Percentiles rank a stretch among this genome's conserved stretches.
These are phyloP conservation scores for Xylaria sp. DNA, from an alignment of 2,329 filamentous ascomycete species.

Conservation along the genomic window DNA sequence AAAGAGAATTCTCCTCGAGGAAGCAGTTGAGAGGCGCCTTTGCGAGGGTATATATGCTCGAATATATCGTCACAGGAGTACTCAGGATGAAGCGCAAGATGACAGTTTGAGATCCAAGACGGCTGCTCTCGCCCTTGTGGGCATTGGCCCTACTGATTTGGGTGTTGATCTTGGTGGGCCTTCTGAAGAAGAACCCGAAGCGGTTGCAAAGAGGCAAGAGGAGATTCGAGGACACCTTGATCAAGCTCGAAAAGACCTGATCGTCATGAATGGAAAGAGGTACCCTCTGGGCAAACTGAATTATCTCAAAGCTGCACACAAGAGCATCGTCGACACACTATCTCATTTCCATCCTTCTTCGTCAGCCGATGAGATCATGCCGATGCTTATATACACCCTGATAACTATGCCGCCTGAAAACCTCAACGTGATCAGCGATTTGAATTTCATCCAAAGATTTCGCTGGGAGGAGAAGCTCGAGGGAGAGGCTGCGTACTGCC, in stretches of 20 bases:
- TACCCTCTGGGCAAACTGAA: constrained; percentile 92
- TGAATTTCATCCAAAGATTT: constrained; percentile 93
- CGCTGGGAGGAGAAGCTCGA: constrained; percentile 83
- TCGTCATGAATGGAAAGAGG: constrained; percentile 81
- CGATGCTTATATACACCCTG: constrained; percentile 93
- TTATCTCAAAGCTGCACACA: constrained; percentile 85
- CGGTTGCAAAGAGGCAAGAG: constrained; percentile 60
- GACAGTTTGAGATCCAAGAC: constrained; percentile 94
- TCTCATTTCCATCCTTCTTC: constrained; percentile 73
- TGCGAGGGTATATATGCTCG: constrained; percentile 85
- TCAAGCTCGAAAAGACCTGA: constrained; percentile 70
- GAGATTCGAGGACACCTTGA: constrained; percentile 75
- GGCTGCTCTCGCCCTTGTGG: constrained; percentile 85
- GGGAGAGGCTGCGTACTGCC: constrained; percentile 92
- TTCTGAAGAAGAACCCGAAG: constrained; percentile 56
- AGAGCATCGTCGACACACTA: constrained; percentile 88
- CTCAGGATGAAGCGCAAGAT: constrained; percentile 92
- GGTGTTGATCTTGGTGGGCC: constrained; percentile 71
- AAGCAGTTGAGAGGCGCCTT: constrained; percentile 84
- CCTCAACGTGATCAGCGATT: constrained; percentile 88
- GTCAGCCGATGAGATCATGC: constrained; percentile 95
- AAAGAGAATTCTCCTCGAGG: constrained; percentile 78
- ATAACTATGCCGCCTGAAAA: constrained; percentile 87
- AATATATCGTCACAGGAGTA: constrained; percentile 89
- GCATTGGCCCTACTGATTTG: constrained; percentile 84